Base-by-base conservation (phyloP, 331 rosid species). In the Arachis monticola region DNA sequence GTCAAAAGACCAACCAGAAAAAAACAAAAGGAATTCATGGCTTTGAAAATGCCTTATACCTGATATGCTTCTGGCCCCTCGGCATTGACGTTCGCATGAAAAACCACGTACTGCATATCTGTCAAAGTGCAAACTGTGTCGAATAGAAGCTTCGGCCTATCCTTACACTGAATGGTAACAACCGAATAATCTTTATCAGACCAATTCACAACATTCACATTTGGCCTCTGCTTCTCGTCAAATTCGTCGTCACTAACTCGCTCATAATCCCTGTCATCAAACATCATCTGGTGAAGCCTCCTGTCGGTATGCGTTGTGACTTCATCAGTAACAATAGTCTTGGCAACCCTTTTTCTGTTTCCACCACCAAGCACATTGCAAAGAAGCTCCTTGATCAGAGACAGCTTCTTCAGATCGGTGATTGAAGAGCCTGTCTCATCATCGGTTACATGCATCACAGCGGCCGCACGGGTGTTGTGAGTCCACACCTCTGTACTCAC, bases 261-360 rank as follows among this genome's bases (percentile, higher is more conserved):
- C 38, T 85, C 99, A 8, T 91, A 94, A 75, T 94, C 99, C 76
- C 97, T 86, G 76, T 90, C 99, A 9, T 90, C 96, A 85, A 91
- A 94, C 99, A 94, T 88, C 95, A 94, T 88, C 83, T 94, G 99
- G 82, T 94, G 99, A 82, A 94, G 97, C 84, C 99, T 82, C 73
- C 99, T 82, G 8, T 88, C 97, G 3, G 96, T 88, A 62, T 94
- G 99, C 1, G 92, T 44, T 5, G 48, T 94, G 58, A 51, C 82
- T 51, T 71, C 89, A 50, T 88, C 93, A 44, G 97, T 77, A 52
- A 91, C 90, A 61, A 84, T 90, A 51, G 96, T 94, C 82, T 88
- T 91, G 6, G 97, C 94, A 47, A 86, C 87, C 65, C 87, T 77
- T 76, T 80, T 68, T 74, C 69, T 92, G 83, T 86, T 88, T 64